A percentile compares a stretch with the other conserved stretches of the same genome.
Evolutionary conservation across 169 alveolate genomes (phyloP).

Genomic region (Plasmodium billcollinsi): DNA sequence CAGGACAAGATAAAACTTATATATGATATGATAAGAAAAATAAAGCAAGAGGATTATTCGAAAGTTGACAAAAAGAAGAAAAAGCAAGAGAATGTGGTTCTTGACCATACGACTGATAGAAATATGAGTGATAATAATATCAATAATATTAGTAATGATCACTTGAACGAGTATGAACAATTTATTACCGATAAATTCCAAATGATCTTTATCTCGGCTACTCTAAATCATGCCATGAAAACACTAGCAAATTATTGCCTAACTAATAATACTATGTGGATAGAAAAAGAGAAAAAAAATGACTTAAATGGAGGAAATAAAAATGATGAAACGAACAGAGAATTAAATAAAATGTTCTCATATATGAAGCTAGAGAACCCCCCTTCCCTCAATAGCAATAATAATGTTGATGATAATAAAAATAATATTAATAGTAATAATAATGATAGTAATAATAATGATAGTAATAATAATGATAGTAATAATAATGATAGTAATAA

Average conservation of each 20-base stretch:
- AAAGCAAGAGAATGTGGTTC: background rate
- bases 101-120: too few species aligned
- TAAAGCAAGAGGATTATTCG: background rate
- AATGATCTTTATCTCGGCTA: slow-evolving; percentile 88
- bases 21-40: slow-evolving; percentile 57
- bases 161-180: background rate
- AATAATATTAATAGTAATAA: background rate
- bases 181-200: slow-evolving; percentile 62
- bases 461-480: too few species aligned
- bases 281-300: slow-evolving; percentile 5
- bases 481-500: too few species aligned
- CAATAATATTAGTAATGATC: too few species aligned
- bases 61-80: background rate
- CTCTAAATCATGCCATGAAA: slow-evolving; percentile 86
- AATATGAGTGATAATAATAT: too few species aligned
- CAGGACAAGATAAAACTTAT: slow-evolving; percentile 93
- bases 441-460: background rate
- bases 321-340: background rate
- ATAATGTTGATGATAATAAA: too few species aligned
- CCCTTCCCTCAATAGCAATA: background rate
- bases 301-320: background rate
- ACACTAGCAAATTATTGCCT: slow-evolving; percentile 85
- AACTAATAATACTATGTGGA: slow-evolving; percentile 78
- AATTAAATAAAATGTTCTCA: background rate
- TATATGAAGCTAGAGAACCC: too few species aligned